Evolutionary conservation across 345 rosid species (phyloP), one percentile per base, ranked within the genome.

Genomic region (Aquilaria yunnanensis): DNA sequence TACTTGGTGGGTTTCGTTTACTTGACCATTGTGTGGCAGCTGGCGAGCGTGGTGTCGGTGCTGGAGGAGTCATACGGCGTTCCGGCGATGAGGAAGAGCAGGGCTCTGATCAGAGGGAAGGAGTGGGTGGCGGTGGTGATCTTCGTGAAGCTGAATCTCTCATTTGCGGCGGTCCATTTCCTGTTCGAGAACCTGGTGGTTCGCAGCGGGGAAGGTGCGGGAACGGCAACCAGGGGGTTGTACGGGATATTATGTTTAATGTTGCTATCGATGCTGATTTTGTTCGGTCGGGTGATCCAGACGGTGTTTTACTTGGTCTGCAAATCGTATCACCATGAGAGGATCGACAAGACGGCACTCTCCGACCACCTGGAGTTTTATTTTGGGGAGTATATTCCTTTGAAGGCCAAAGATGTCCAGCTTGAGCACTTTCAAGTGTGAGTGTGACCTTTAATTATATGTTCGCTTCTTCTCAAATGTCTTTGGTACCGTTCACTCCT

Each of bases 301-400:
- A 70, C 91, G 0, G 75, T 82, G 4, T 60, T 78, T 34, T 85
- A 85, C 74, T 80, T 82, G 8, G 79, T 82, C 8, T 85, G 91
- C 74, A 85, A 80, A 70, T 78, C 87, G 0, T 78, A 76, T 48
- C 87, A 85, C 76, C 70, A 69, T 61, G 83, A 81, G 47, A 76
- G 56, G 9, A 78, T 81, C 4, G 77, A 81, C 57, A 76, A 76
- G 59, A 65, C 78, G 0, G 62, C 52, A 2, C 49, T 74, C 14
- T 59, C 84, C 5, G 74, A 74, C 68, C 80, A 77, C 57, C 73
- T 77, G 3, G 72, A 74, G 62, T 81, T 61, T 16, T 77, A 77
- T 65, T 51, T 70, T 32, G 80, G 75, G 37, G 79, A 77, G 8
- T 74, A 75, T 61, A 58, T 75, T 67, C 75, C 72, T 13, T 58